Base-by-base conservation (phyloP, 257 asterid species). In the Vinca minor region DNA sequence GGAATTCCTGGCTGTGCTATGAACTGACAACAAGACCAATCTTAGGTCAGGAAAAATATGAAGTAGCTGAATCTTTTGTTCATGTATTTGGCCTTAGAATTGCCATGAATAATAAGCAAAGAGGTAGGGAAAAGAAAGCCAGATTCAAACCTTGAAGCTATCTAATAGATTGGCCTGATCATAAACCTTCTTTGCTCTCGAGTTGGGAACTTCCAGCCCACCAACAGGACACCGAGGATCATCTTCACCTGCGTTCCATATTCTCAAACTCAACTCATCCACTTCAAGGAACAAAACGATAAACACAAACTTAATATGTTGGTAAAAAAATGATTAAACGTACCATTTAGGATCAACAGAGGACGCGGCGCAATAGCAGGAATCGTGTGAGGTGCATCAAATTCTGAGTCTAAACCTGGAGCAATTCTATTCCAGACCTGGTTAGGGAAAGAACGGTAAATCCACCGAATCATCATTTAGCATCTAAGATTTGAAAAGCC, bases 391-490 rank as follows among this genome's bases (percentile, higher is more conserved):
- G 96, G 95, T 20, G 95, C 69, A 81, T 92, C 96, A 36, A 89
- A 92, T 35, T 11, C 57, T 32, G 96, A 83, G 53, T 79, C 85
- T 78, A 92, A 77, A 72, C 89, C 93, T 14, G 98, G 96, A 71
- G 95, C 95, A 68, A 86, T 92, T 71, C 91, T 81, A 59, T 85
- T 84, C 96, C 98, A 92, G 54, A 88, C 98, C 98, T 92, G 81
- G 62, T 56, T 11, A 62, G 36, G 56, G 58, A 66, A 31, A 35
- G 61, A 35, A 35, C 21, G 11, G 57, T 45, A 59, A 28, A 42
- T 42, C 35, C 44, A 10, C 45, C 20, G n/a, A n/a, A 5, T 35
- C 18, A 21, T 39, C 46, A 20, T 13, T 35, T 3, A 10, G 46
- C 13, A 41, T 4, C 39, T 64, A 18, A 28, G n/a, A 48, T 28